Evolutionary conservation across 1,139 yeast genomes (phyloP), one percentile per base, ranked within the genome.

Genomic region (Debaryomycetaceae sp.): DNA sequence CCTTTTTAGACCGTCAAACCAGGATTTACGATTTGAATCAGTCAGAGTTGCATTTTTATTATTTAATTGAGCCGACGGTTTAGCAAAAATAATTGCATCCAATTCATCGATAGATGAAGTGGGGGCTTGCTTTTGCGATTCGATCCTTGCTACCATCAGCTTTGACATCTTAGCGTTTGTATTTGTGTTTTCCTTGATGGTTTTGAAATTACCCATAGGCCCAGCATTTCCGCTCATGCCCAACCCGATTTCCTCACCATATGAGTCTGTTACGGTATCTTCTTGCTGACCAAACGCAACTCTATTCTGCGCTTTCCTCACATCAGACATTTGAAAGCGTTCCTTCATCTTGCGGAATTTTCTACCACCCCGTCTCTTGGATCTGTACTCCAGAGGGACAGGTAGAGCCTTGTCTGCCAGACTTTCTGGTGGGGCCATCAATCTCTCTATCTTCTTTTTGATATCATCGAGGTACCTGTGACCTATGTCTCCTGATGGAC

Each of bases 351-450:
- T 89, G 42, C 96, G 72, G 51, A 86, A 76, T 48, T 91, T 70
- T 51, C 82, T 71, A 0, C 99, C 99, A 2, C 96, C 98, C 55
- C 99, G 75, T 54, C 84, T 86, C 64, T 87, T 87, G 5, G 93
- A 83, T 40, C 83, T 81, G 45, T 75, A 76, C 47, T 91, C 97
- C 36, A 79, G 73, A 0, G 99, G 99, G 1, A 83, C 74, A 0
- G 97, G 95, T 40, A 93, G 67, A 0, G 98, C 96, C 54, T 87
- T 89, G 5, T 80, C 76, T 0, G 78, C 80, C 17, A 74, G 69
- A 24, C 76, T 75, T 31, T 83, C 87, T 1, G 98, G 97, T 0
- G 98, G 95, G 11, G 84, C 81, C 29, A 82, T 74, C 34, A 89
- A 65, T 57, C 88, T 88, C 43, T 83, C 89, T 6, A 93, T 70